phyloP scores from a whole-genome alignment of 2,329 filamentous ascomycete species.

The Phialophora chinensis region DNA sequence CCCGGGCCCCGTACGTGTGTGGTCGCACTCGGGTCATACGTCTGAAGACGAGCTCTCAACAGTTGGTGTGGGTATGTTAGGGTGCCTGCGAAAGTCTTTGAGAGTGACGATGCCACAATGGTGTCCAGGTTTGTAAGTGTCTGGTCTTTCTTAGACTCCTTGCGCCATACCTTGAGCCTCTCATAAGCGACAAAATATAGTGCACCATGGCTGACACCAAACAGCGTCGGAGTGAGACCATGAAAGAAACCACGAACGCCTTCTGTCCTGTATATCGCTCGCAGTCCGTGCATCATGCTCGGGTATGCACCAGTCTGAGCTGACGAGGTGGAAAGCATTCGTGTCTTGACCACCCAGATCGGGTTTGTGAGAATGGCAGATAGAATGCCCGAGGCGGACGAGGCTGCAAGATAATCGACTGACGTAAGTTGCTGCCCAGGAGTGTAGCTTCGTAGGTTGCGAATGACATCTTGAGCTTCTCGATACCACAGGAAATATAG shows the following conservation, averaged over 20 bases:
- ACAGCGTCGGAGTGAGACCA: slow-evolving; percentile 78
- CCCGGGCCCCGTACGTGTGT: slow-evolving; percentile 45
- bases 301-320: slow-evolving; percentile 78
- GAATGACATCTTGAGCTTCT: slow-evolving; percentile 63
- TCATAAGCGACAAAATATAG: slow-evolving; percentile 98
- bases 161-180: slow-evolving; percentile 58
- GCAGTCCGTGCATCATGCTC: slow-evolving; percentile 73
- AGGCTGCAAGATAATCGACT: slow-evolving; percentile 81
- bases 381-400: slow-evolving; percentile 70
- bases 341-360: slow-evolving; percentile 97
- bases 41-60: slow-evolving; percentile 84
- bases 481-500: slow-evolving; percentile 84
- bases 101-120: slow-evolving; percentile 76
- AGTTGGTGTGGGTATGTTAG: slow-evolving; percentile 96
- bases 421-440: slow-evolving; percentile 49
- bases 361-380: slow-evolving; percentile 89
- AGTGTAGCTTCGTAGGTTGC: slow-evolving; percentile 46
- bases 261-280: slow-evolving; percentile 70
- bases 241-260: slow-evolving; percentile 84
- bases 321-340: slow-evolving; percentile 87
- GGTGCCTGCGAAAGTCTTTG: slow-evolving; percentile 87
- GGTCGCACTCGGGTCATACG: slow-evolving; percentile 64
- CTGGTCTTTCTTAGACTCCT: slow-evolving; percentile 41
- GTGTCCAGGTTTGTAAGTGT: slow-evolving; percentile 75
- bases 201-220: slow-evolving; percentile 89